Evolutionary conservation across 2,329 filamentous ascomycete genomes (phyloP), one percentile per base, ranked within the genome.

Genomic region (Fusarium praegraminearum): DNA sequence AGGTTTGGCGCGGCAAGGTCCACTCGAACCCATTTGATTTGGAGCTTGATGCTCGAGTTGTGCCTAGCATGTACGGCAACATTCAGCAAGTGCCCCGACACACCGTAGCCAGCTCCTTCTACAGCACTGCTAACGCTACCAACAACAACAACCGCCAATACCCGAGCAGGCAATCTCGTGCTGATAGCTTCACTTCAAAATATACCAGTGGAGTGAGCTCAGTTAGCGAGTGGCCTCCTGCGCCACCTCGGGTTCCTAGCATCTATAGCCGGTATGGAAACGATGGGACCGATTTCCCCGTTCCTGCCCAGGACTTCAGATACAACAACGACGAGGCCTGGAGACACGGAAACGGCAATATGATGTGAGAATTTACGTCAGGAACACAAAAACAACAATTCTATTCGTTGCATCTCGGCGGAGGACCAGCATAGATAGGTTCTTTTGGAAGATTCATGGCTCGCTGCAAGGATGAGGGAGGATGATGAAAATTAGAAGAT

Each of bases 21-120:
- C 86, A 87, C 45, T 89, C 87, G 3, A 88, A 90, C 68, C 88
- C 87, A 3, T 90, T 90, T 72, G 89, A 91, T 69, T 81, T 90
- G n/a, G 88, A 90, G 74, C 67, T 80, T 15, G 75, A 77, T 53
- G 66, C 65, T 36, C 70, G 64, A 11, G 61, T 72, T 22, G 59
- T 73, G 7, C 67, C 73, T 7, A 69, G 62, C 30, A 57, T 52
- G 49, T 52, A 57, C n/a, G 53, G 60, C 13, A 66, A 65, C 33
- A 56, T 75, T 50, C 65, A 71, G 10, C 55, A 61, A 32, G 67
- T 72, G 62, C 71, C 75, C 20, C 72, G 68, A 8, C 60, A 67
- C 28, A 63, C 65, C 11, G 59, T 66, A 12, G 61, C 69, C 11
- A 77, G 74, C 57, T 76, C 75, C 32, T 52, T 72, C 51, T 74